Conservation (phyloP, 257 asterid genomes). For the Rubia yunnanensis region DNA sequence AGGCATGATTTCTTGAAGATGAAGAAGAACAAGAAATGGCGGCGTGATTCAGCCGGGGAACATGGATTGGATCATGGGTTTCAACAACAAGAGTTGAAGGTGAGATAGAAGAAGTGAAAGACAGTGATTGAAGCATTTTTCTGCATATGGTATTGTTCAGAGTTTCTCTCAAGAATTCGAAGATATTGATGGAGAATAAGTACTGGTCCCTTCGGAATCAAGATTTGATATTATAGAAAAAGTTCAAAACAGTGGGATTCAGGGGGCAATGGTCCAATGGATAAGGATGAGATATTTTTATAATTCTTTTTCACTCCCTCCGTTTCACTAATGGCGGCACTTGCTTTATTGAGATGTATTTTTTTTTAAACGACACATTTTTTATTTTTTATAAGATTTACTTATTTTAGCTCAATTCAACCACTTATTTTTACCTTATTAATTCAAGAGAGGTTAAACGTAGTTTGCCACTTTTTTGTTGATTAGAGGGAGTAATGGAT, state of each 20-base stretch:
- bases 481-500: no score
- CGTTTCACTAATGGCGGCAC: no score
- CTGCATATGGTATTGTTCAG: neutral
- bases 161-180: neutral
- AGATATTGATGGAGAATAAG: neutral
- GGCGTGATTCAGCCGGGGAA: constrained; percentile 19
- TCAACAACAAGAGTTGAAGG: constrained; percentile 18
- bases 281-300: constrained; percentile 50
- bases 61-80: constrained; percentile 17
- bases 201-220: neutral
- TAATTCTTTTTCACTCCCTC: neutral
- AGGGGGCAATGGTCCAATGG: constrained; percentile 31
- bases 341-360: no score
- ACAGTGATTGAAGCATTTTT: constrained; percentile 38
- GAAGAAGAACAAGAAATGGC: constrained; percentile 44
- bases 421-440: no score
- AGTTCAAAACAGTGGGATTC: neutral
- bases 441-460: no score
- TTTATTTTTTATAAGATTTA: no score
- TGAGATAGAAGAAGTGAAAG: constrained; percentile 25
- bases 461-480: no score
- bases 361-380: no score
- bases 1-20: constrained; percentile 39
- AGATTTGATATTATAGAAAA: neutral
- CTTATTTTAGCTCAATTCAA: no score